Percentiles rank a stretch among this genome's conserved stretches.
Evolutionary conservation across 176 grass and related monocot species (phyloP).

Genomic region (Aegilops sharonensis): DNA sequence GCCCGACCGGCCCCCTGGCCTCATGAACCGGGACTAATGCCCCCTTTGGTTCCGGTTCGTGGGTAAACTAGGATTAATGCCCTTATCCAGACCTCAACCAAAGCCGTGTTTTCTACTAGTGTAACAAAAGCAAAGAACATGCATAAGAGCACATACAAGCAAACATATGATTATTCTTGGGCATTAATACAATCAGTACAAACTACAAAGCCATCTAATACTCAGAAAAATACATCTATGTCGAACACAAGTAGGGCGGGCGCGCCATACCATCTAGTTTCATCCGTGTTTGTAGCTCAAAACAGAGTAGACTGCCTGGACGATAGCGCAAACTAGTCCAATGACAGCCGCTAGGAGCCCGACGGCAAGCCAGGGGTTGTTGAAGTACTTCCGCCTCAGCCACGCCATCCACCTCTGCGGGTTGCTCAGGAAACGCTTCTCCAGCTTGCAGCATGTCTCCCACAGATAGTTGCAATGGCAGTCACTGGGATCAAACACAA

Average conservation of each 20-base stretch:
- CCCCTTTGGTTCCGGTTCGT: too few relatives aligned
- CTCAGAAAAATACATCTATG: too few relatives aligned
- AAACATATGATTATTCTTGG: too few relatives aligned
- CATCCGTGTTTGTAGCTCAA: neutral
- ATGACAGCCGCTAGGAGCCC: neutral
- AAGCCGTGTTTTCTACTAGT: neutral
- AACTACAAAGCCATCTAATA: too few relatives aligned
- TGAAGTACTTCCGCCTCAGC: constrained; percentile 12
- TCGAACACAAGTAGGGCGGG: too few relatives aligned
- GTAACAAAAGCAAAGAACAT: too few relatives aligned
- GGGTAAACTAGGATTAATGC: too few relatives aligned
- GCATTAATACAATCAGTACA: too few relatives aligned
- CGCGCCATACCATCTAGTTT: neutral
- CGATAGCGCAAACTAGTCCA: neutral
- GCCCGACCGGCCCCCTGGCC: too few relatives aligned
- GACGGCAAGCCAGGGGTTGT: neutral
- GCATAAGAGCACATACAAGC: too few relatives aligned
- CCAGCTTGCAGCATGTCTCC: neutral
- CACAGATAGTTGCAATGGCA: neutral
- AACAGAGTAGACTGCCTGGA: constrained; percentile 14
- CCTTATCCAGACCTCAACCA: too few relatives aligned
- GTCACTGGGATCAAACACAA: neutral
- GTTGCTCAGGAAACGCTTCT: neutral
- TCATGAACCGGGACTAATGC: too few relatives aligned
- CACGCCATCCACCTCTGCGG: neutral